A percentile compares a stretch with the other conserved stretches of the same genome.
phyloP scores from a whole-genome alignment of 768 basidiomycete species.

The Boletus speciosus region DNA sequence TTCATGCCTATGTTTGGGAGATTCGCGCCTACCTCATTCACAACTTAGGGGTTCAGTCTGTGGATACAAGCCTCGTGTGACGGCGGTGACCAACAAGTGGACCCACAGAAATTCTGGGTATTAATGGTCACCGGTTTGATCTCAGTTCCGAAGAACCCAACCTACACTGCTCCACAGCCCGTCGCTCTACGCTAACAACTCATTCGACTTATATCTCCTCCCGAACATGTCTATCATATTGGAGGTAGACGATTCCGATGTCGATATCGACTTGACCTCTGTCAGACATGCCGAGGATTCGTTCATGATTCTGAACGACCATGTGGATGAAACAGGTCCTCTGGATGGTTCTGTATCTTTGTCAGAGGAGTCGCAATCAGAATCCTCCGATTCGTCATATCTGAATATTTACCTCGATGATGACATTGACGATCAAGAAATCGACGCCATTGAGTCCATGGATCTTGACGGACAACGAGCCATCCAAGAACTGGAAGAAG shows the following conservation, averaged over 20 bases:
- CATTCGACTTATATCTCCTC: background rate
- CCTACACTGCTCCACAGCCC: background rate
- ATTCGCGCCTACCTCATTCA: constrained; percentile 1
- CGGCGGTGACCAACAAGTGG: constrained; percentile 6
- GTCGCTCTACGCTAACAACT: background rate
- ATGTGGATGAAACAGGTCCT: background rate
- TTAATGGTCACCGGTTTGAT: background rate
- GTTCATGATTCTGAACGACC: constrained; percentile 6
- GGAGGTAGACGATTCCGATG: constrained; percentile 10
- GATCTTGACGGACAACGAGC: constrained; percentile 11
- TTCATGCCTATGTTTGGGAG: constrained; percentile 17
- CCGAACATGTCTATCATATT: constrained; percentile 14
- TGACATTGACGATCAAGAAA: constrained; percentile 15
- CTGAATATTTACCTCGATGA: constrained; percentile 14
- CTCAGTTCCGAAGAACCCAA: background rate
- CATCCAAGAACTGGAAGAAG: constrained; percentile 15
- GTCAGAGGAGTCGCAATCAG: constrained; percentile 13
- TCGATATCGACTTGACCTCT: constrained; percentile 7
- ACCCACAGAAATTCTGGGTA: constrained; percentile 15
- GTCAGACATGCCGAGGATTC: constrained; percentile 5
- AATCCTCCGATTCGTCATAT: constrained; percentile 20
- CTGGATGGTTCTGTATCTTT: background rate
- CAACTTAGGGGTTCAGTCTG: background rate
- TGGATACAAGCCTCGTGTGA: constrained; percentile 3
- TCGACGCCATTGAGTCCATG: constrained; percentile 10